Conservation (phyloP, 2,329 filamentous ascomycete genomes). For the Allantophomopsis lycopodina region DNA sequence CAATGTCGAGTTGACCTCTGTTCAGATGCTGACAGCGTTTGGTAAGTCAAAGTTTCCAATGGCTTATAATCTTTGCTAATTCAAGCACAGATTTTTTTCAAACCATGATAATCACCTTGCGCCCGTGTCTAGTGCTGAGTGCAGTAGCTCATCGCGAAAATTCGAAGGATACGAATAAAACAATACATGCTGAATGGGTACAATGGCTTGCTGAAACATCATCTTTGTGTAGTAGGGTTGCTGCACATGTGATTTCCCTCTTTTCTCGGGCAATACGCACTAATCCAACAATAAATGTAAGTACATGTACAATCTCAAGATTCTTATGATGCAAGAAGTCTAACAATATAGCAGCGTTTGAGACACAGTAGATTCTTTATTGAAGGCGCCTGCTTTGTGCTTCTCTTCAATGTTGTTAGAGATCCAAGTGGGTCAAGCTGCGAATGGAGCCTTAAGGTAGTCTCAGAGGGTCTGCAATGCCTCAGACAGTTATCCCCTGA, state of each 20-base stretch:
- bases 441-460: conserved; percentile 1
- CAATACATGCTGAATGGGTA: not conserved
- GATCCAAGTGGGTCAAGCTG: conserved; percentile 1
- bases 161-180: not conserved
- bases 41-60: not conserved
- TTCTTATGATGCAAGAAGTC: not conserved
- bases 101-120: conserved; percentile 2
- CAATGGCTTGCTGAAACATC: conserved; percentile 1
- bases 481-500: conserved; percentile 1
- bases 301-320: not conserved
- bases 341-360: not conserved
- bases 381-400: conserved; percentile 3
- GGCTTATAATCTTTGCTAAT: not conserved
- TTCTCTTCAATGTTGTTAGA: conserved; percentile 2
- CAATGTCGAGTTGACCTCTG: not conserved
- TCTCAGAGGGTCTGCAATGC: conserved; percentile 1
- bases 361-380: conserved; percentile 3
- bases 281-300: not conserved
- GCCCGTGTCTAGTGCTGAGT: conserved; percentile 2
- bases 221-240: not conserved
- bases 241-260: conserved; percentile 1
- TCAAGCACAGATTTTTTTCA: conserved; percentile 2
- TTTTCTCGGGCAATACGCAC: not conserved
- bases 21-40: conserved; percentile 1
- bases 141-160: not conserved